Evolutionary conservation across 805 yeast genomes (phyloP), one percentile per base, ranked within the genome.

Genomic region (Yamadazyma nakazawae): DNA sequence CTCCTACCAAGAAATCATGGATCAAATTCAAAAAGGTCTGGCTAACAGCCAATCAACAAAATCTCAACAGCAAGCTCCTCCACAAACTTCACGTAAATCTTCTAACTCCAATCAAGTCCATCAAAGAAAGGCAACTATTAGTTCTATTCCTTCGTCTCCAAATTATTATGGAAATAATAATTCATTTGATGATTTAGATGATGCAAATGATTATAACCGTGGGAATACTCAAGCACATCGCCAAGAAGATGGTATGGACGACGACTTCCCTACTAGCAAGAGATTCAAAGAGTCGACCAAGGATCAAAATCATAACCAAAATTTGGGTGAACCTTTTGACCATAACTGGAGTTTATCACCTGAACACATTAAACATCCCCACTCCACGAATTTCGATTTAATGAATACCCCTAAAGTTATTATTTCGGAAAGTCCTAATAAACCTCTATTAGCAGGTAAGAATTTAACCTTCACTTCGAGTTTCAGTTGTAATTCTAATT

Each of bases 401-500:
- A 43, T 47, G 17, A 47, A 43, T 25, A 52, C 67, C 11, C 66
- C 67, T 2, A 55, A 55, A 14, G 57, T 60, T 19, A 42, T 59
- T 26, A 48, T 66, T 14, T 58, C 63, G 12, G 67, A 62, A 14
- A 67, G 77, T 5, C 75, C 79, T 10, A 64, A 62, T 49, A 66
- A 66, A 49, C 74, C 75, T 12, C 53, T 70, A 37, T 54, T 67
- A 34, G 76, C 74, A 1, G 67, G 70, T 17, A 70, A 68, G 48
- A 66, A 66, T 52, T 60, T 75, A 39, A 75, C 80, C 9, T 80
- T 79, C 57, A 79, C 86, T 2, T 81, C 85, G 19, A 80, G 85
- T 11, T 83, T 83, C 62, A 81, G 84, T 59, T 80, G 85, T 55
- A 78, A 74, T 53, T 79, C 85, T 21, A 82, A 78, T 56, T 74